Conservation (phyloP, 148 eudicot genomes). For the Polygonum maritimum region DNA sequence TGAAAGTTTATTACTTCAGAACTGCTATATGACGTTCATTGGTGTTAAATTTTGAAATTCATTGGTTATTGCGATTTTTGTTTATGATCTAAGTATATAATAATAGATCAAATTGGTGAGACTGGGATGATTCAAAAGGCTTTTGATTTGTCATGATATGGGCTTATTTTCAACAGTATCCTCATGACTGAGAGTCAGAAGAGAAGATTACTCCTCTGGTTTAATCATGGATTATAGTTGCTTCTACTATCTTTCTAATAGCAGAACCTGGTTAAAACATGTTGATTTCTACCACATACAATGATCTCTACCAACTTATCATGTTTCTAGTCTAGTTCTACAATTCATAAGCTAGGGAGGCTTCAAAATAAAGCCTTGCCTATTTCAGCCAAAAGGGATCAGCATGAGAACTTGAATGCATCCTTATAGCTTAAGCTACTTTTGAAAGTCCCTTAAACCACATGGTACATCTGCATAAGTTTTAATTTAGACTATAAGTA, state of each 20-base stretch:
- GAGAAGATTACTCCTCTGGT: background rate
- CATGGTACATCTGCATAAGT: too few relatives aligned
- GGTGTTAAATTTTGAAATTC: background rate
- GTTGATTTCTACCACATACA: too few relatives aligned
- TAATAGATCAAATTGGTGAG: background rate
- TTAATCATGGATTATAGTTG: background rate
- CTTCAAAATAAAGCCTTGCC: too few relatives aligned
- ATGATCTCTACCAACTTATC: too few relatives aligned
- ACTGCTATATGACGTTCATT: background rate
- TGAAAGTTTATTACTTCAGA: background rate
- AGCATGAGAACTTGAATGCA: too few relatives aligned
- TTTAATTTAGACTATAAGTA: too few relatives aligned
- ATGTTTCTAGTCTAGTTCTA: too few relatives aligned
- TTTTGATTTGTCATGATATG: too few relatives aligned
- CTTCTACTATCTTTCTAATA: background rate
- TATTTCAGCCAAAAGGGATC: too few relatives aligned
- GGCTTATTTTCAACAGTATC: background rate
- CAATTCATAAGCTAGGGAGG: too few relatives aligned
- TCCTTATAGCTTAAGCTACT: background rate
- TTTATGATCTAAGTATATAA: background rate
- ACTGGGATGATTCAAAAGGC: background rate
- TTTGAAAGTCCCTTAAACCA: background rate
- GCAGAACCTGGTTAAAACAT: background rate
- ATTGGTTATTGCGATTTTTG: too few relatives aligned
- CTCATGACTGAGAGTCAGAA: too few relatives aligned